Evolutionary conservation across 2,329 filamentous ascomycete species (phyloP).

Genomic region (Colletotrichum sp.): DNA sequence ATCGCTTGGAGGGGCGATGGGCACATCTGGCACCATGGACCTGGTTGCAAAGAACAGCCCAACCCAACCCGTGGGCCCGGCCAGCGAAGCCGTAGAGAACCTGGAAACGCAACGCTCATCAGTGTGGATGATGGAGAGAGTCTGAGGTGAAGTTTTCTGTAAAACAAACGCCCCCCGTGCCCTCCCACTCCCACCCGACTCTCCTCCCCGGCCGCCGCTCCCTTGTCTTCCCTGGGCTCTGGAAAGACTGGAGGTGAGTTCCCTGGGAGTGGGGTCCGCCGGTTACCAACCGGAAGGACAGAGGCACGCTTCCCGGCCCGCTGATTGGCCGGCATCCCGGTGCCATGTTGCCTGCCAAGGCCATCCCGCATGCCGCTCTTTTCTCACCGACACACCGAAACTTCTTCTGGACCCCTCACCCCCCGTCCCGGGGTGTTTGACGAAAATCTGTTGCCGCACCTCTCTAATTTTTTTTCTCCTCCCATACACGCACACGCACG

Average conservation of each 20-base stretch:
- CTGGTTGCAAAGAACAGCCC: neutral
- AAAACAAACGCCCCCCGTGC: neutral
- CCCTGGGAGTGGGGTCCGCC: neutral
- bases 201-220: neutral
- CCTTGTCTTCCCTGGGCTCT: neutral
- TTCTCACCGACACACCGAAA: slow-evolving; percentile 23
- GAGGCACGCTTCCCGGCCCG: neutral
- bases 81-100: neutral
- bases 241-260: neutral
- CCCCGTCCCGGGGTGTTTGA: neutral
- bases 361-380: slow-evolving; percentile 16
- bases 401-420: neutral
- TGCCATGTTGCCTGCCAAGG: slow-evolving; percentile 17
- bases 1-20: neutral
- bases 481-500: neutral
- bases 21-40: neutral
- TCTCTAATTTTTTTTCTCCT: neutral
- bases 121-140: neutral
- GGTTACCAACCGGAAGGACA: slow-evolving; percentile 21
- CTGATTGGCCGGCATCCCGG: slow-evolving; percentile 6
- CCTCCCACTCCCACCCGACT: neutral
- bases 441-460: slow-evolving; percentile 10
- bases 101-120: neutral
- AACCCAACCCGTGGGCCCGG: neutral
- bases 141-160: neutral